Percentiles rank a stretch among this genome's conserved stretches.
phyloP scores from a whole-genome alignment of 495 filamentous ascomycete genomes.

The Chaetomium cochliodes region DNA sequence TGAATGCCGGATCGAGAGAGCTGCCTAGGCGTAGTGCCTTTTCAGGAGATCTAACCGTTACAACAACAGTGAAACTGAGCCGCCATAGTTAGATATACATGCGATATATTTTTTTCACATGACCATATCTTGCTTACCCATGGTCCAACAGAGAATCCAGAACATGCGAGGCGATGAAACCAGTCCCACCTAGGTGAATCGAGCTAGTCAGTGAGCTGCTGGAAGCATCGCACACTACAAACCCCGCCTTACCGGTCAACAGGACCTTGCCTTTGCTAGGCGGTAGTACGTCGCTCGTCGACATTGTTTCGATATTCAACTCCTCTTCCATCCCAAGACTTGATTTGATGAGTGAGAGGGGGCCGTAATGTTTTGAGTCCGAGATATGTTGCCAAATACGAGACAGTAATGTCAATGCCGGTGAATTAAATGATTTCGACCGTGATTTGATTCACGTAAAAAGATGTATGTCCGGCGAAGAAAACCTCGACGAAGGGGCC shows the following conservation, averaged over 20 bases:
- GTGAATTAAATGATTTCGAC: too few relatives aligned
- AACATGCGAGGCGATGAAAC: conserved; percentile 46
- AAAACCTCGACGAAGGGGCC: too few relatives aligned
- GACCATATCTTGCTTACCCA: conserved; percentile 20
- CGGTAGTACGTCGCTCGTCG: neutral
- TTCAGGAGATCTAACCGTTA: conserved; percentile 42
- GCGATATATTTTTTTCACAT: neutral
- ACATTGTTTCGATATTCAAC: conserved; percentile 17
- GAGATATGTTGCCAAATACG: too few relatives aligned
- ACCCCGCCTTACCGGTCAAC: conserved; percentile 28
- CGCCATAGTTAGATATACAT: neutral
- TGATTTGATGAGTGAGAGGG: neutral
- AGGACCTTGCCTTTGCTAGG: conserved; percentile 30
- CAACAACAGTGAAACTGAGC: conserved; percentile 40
- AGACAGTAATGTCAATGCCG: too few relatives aligned
- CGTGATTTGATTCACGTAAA: too few relatives aligned
- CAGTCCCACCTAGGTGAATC: conserved; percentile 36
- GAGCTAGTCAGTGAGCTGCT: neutral
- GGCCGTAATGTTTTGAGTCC: too few relatives aligned
- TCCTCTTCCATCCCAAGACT: neutral
- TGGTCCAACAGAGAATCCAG: conserved; percentile 37
- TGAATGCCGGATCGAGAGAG: conserved; percentile 23
- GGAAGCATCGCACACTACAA: neutral
- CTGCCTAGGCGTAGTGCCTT: conserved; percentile 41
- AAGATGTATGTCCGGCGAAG: too few relatives aligned